phyloP scores from a whole-genome alignment of 805 yeast species.

The Candida gorgasii region DNA sequence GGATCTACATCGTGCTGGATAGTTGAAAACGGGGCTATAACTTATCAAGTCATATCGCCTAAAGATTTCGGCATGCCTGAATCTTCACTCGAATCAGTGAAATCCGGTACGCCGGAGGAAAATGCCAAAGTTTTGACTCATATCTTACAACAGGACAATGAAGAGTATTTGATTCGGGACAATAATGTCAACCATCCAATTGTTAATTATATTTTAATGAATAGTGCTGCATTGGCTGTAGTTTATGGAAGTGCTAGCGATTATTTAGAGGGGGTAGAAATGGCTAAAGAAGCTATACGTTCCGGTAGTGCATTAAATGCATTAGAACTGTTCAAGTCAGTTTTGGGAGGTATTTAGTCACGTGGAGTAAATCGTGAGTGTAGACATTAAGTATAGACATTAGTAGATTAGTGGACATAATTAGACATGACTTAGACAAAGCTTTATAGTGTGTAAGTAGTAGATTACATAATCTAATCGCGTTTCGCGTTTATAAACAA shows the following conservation, averaged over 20 bases:
- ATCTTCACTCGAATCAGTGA: conserved; percentile 66
- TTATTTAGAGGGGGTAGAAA: conserved; percentile 77
- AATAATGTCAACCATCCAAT: conserved; percentile 52
- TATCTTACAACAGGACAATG: conserved; percentile 45
- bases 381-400: too few species aligned
- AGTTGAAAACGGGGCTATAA: conserved; percentile 47
- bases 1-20: conserved; percentile 84
- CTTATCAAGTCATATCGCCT: conserved; percentile 57
- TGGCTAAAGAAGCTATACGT: conserved; percentile 68
- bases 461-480: too few species aligned
- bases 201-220: conserved; percentile 86
- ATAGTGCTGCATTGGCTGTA: conserved; percentile 84
- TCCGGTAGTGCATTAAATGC: conserved; percentile 68
- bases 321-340: conserved; percentile 50
- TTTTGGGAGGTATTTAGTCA: conserved; percentile 14
- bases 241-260: conserved; percentile 64
- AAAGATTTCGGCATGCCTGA: conserved; percentile 78
- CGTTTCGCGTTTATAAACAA: conserved; percentile 3
- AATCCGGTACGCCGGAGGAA: conserved; percentile 83
- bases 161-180: conserved; percentile 45
- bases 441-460: too few species aligned
- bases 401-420: not conserved
- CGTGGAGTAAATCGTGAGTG: too few species aligned
- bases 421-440: too few species aligned
- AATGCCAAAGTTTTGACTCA: conserved; percentile 65